Evolutionary conservation across 257 asterid genomes (phyloP), one percentile per base, ranked within the genome.

Genomic region (Jaltomata sinuosa): DNA sequence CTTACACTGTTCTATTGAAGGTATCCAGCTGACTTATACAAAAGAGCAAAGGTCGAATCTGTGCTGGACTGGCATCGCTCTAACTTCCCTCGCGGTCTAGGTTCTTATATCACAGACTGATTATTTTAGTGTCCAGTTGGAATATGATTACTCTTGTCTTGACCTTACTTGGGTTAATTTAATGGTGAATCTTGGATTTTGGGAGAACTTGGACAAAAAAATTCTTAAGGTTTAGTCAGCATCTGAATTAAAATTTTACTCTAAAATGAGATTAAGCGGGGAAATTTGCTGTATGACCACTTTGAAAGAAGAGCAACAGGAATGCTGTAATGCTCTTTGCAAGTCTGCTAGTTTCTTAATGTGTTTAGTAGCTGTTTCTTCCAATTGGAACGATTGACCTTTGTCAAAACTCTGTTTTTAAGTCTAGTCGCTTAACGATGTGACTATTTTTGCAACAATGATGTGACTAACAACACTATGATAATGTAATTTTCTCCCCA

Each of bases 51-150:
- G 88, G 85, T 96, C 82, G 91, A 96, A 88, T 92, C 99, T 5
- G 97, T 93, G 82, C 84, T 96, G 83, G 98, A 96, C 87, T 96
- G 98, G 99, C 97, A 96, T 84, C 98, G 92, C 91, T 85, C 93
- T 34, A 93, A 93, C 86, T 85, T 93, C 86, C 98, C 97, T 12
- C 85, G 49, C 27, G 99, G 98, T 83, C 88, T 97, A 92, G 97
- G 98, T 96, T 81, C 83, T 85, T 81, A 25, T 85, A 50, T 86
- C 31, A 61, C 42, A 64, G 32, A 38, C 22, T 71, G 34, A 40
- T 71, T n/a, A 54, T 80, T 81, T 7, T 22, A 22, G 79, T 40
- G 47, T 71, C 21, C 79, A 38, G 19, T 71, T 38, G 29, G 52
- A 38, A 19, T 36, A 8, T 69, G 49, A 36, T 38, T 18, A 16